Percentiles rank a stretch among this genome's conserved stretches.
phyloP scores from a whole-genome alignment of 805 yeast species.

The Scheffersomyces lignosus region DNA sequence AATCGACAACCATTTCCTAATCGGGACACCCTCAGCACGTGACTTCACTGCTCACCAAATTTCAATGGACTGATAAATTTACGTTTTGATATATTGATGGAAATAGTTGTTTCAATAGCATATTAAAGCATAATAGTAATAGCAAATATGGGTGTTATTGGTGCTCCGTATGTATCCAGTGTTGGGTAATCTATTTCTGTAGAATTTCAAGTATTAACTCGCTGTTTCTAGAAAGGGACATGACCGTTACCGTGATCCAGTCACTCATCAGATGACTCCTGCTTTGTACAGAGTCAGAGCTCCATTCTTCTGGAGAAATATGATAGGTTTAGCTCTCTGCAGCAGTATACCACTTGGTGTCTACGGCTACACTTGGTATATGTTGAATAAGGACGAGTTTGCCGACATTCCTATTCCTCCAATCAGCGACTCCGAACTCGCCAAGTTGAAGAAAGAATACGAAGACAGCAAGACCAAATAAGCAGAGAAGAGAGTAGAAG shows the following conservation, averaged over 20 bases:
- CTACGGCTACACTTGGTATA: slow-evolving; percentile 61
- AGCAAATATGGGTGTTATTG: slow-evolving; percentile 13
- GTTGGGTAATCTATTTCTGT: too few species aligned
- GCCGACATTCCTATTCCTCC: slow-evolving; percentile 95
- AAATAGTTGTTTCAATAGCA: too few species aligned
- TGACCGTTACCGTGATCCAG: slow-evolving; percentile 53
- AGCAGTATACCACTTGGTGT: slow-evolving; percentile 69
- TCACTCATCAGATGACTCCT: slow-evolving; percentile 85
- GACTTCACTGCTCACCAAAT: background rate
- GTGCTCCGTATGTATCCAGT: slow-evolving; percentile 15
- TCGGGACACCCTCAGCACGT: too few species aligned
- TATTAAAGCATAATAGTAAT: too few species aligned
- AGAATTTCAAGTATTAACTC: too few species aligned
- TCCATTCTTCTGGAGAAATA: slow-evolving; percentile 81
- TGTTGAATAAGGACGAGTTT: slow-evolving; percentile 76
- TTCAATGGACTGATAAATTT: background rate
- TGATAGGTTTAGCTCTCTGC: slow-evolving; percentile 57
- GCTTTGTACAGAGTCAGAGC: slow-evolving; percentile 88
- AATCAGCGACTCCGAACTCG: slow-evolving; percentile 72
- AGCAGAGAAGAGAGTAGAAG: slow-evolving; percentile 2
- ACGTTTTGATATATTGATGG: too few species aligned
- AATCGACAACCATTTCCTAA: too few species aligned
- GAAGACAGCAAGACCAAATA: slow-evolving; percentile 40
- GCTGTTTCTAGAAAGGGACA: slow-evolving; percentile 46
- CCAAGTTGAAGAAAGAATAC: slow-evolving; percentile 69